Base-by-base conservation (phyloP, 2,329 filamentous ascomycete species). In the Chalaropsis thielavioides region DNA sequence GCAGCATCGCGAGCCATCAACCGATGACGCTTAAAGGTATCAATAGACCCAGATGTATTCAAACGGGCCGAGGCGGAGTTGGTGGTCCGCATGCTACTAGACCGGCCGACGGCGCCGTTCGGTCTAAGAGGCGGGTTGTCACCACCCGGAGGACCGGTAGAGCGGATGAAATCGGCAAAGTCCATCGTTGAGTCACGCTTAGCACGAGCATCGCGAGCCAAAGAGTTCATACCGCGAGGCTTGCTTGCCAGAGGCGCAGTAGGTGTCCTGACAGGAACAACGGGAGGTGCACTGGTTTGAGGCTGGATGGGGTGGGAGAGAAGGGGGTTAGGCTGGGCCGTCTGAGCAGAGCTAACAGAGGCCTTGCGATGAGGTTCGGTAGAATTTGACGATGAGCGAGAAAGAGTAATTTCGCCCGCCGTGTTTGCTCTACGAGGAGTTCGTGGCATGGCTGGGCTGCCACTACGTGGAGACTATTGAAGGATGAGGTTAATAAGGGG, bases 101-200 rank as follows among this genome's bases (percentile, higher is more conserved):
- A 76, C 2, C 72, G 70, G 4, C 69, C 73, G 63, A 73, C 71
- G 54, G 71, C 67, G 46, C 72, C 69, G 40, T 67, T 58, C 40
- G 72, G 66, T 44, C 56, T 64, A 15, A 68, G 19, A 13, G 69
- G 70, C 8, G 75, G 71, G 61, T 72, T 75, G 54, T 78, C 78
- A 44, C 64, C 65, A 13, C 76, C 76, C n/a, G 79, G 72, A 17
- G 92, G 88, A 1, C 90, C 90, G 38, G 90, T 95, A 0, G 88
- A 89, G 67, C 90, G 87, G 71, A 95, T 90, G 72, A 96, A 96
- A 67, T 95, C 88, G 24, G 90, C 89, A 75, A 96, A 90, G 70
- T 96, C 92, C 58, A 85, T 80, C 8, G 87, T 83, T 0, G 90
- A 90, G 68, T 92, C 88, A 4, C 80, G 79, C 10, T 84, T 80